phyloP scores from a whole-genome alignment of 257 asterid species.

The Cruciata laevipes region DNA sequence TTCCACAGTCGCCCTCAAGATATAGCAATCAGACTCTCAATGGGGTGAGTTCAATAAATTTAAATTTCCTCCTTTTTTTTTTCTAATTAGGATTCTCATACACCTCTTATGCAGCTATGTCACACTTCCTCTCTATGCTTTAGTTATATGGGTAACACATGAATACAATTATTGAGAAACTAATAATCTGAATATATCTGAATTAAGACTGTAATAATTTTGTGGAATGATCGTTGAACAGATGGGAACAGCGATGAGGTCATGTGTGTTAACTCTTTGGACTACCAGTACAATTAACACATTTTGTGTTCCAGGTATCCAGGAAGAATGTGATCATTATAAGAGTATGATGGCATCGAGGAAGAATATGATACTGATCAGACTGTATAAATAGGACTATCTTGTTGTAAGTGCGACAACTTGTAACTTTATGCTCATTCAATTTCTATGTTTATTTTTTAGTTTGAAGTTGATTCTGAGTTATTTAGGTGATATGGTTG shows the following conservation, averaged over 20 bases:
- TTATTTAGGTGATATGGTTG: neutral
- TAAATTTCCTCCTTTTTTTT: too few relatives aligned
- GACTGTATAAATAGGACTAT: slow-evolving; percentile 87
- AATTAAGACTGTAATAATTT: slow-evolving; percentile 23
- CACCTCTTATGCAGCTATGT: slow-evolving; percentile 82
- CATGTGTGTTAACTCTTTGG: too few relatives aligned
- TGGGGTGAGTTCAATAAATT: slow-evolving; percentile 56
- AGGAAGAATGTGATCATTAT: too few relatives aligned
- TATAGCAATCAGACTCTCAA: slow-evolving; percentile 55
- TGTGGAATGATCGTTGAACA: slow-evolving; percentile 52
- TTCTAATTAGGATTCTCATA: slow-evolving; percentile 48
- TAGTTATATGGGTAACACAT: slow-evolving; percentile 73
- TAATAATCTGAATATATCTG: slow-evolving; percentile 59
- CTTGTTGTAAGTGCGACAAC: slow-evolving; percentile 60
- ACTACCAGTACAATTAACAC: too few relatives aligned
- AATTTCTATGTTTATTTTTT: neutral
- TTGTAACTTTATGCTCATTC: neutral
- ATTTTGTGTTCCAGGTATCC: too few relatives aligned
- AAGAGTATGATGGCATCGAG: too few relatives aligned
- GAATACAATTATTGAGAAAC: slow-evolving; percentile 16
- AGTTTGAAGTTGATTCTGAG: neutral
- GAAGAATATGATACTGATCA: too few relatives aligned
- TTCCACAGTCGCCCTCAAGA: slow-evolving; percentile 68
- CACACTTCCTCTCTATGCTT: slow-evolving; percentile 91
- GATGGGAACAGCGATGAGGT: slow-evolving; percentile 95